These are phyloP conservation scores for Bacidia gigantensis DNA, from an alignment of 495 filamentous ascomycete species.

Conservation along the genomic window DNA sequence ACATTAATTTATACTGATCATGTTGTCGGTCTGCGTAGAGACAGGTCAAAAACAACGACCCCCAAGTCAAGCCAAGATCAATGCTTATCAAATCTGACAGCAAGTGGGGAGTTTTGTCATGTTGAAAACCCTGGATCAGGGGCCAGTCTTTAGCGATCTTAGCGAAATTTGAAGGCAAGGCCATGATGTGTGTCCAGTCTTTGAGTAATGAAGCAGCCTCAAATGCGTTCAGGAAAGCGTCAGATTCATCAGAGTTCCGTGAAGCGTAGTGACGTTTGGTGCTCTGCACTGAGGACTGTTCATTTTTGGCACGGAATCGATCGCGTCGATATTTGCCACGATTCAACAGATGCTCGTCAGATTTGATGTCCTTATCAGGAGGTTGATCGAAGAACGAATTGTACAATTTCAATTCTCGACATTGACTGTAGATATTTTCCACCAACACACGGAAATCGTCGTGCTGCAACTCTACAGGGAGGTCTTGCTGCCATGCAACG, in stretches of 20 bases:
- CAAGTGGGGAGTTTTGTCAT: slow-evolving; percentile 1
- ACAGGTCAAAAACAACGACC: slow-evolving; percentile 26
- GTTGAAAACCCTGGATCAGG: slow-evolving; percentile 28
- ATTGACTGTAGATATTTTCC: slow-evolving; percentile 29
- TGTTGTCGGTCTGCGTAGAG: slow-evolving; percentile 8
- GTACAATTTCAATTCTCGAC: slow-evolving; percentile 21
- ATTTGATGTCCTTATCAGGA: background rate
- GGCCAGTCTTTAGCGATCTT: slow-evolving; percentile 24
- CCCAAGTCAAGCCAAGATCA: slow-evolving; percentile 30
- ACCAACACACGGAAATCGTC: slow-evolving; percentile 32
- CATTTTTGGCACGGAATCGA: background rate
- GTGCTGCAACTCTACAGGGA: slow-evolving; percentile 40
- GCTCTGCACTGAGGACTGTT: background rate
- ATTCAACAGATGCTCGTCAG: slow-evolving; percentile 2
- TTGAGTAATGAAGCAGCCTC: slow-evolving; percentile 23
- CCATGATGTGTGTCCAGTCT: slow-evolving; percentile 13
- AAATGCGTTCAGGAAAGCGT: slow-evolving; percentile 15
- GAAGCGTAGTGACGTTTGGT: slow-evolving; percentile 10
- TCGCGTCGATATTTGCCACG: slow-evolving; percentile 1
- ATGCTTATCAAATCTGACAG: slow-evolving; percentile 23
- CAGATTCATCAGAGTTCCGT: slow-evolving; percentile 6
- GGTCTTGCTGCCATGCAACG: slow-evolving; percentile 29
- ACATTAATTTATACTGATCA: slow-evolving; percentile 29
- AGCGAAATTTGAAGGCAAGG: slow-evolving; percentile 19
- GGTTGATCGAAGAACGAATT: no score